Evolutionary conservation across 1,284 basidiomycete genomes (phyloP), one percentile per base, ranked within the genome.

Genomic region (Quambalaria eucalypti): DNA sequence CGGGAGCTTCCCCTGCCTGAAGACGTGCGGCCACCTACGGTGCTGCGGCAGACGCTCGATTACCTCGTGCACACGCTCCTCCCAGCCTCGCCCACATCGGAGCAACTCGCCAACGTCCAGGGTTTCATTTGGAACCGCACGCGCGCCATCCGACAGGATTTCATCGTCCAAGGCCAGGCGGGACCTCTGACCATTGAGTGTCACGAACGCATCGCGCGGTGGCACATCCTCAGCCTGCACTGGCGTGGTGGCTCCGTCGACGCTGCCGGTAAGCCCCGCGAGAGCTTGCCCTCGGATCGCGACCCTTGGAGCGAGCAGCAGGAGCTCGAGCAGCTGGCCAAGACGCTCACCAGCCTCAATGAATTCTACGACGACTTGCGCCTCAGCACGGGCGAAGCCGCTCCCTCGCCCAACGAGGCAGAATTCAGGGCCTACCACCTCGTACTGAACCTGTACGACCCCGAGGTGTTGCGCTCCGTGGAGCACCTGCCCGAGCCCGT

Each of bases 391-490:
- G 62, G 78, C 7, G 19, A 84, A 84, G 72, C 85, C 50, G 40
- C 40, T 12, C 40, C 40, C 9, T 86, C 85, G 6, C 84, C 87
- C 0, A 87, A 87, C 54, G 91, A 97, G 73, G 83, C 95, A 48
- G 93, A 98, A 77, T 95, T 98, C 83, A 85, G 90, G 21, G 86
- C 95, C 0, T 97, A 97, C 78, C 88, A 93, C 73, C 84, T 92
- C 33, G 82, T 97, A 33, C 86, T 89, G 38, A 90, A 95, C 69
- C 86, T 95, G 39, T 84, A 89, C 36, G 87, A 92, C 83, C 78
- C 84, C 69, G 78, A 90, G 83, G 78, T 87, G 81, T 53, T 86
- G 79, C 77, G 90, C 48, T 77, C 78, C 40, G 78, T 77, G 5
- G 78, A 92, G 61, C 82, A 85, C 52, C 83, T 95, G n/a, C 88